Evolutionary conservation across 2,329 filamentous ascomycete genomes (phyloP).

Genomic region (Pseudogymnoascus sp.): DNA sequence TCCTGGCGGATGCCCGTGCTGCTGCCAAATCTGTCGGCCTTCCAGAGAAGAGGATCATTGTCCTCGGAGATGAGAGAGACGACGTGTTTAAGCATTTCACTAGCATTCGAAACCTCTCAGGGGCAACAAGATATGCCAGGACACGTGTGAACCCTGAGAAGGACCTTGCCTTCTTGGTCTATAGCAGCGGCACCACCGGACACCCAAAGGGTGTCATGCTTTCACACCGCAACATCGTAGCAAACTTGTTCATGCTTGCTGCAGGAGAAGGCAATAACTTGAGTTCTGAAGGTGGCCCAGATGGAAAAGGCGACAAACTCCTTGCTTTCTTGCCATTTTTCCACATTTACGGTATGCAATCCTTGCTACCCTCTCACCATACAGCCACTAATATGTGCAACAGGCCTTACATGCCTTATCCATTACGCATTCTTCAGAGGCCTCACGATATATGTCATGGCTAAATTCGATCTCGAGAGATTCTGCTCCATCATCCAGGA

Average conservation of each 20-base stretch:
- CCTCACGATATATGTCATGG: constrained; percentile 61
- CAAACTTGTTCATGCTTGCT: constrained; percentile 57
- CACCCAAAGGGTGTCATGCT: constrained; percentile 88
- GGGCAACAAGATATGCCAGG: constrained; percentile 50
- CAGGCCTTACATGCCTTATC: constrained; percentile 64
- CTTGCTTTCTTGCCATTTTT: constrained; percentile 82
- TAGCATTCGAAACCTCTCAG: constrained; percentile 57
- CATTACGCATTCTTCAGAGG: constrained; percentile 62
- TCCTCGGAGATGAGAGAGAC: constrained; percentile 58
- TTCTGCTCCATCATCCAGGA: constrained; percentile 73
- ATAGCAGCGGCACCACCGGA: constrained; percentile 84
- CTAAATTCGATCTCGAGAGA: constrained; percentile 72
- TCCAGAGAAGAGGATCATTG: constrained; percentile 61
- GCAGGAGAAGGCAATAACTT: constrained; percentile 49
- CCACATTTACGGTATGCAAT: constrained; percentile 65
- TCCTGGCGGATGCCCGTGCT: constrained; percentile 56
- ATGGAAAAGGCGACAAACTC: constrained; percentile 62
- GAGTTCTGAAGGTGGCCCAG: constrained; percentile 48
- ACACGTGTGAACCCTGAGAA: constrained; percentile 58
- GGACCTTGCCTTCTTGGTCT: constrained; percentile 79
- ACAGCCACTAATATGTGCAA: constrained; percentile 16
- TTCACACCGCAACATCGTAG: constrained; percentile 72
- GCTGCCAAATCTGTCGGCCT: constrained; percentile 68
- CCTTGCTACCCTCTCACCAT: neutral
- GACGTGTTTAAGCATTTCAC: constrained; percentile 64